Evolutionary conservation across 768 basidiomycete genomes (phyloP).

Genomic region (Lentinula sp.): DNA sequence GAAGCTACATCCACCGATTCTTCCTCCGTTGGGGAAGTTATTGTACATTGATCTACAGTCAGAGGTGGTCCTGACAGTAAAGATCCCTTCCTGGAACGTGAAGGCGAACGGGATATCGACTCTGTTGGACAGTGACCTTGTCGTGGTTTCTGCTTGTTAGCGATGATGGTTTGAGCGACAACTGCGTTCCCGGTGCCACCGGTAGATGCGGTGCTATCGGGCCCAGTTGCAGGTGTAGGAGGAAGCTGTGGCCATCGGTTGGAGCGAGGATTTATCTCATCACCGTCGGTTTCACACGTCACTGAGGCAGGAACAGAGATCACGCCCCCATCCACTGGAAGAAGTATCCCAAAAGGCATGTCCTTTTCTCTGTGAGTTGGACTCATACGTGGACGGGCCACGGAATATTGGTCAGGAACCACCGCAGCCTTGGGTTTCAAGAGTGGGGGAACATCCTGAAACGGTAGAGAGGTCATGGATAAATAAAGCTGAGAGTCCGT

Average conservation of each 20-base stretch:
- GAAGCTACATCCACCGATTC: not conserved
- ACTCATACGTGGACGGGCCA: not conserved
- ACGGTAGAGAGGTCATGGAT: not conserved
- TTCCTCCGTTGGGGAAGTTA: not conserved
- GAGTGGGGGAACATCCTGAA: not conserved
- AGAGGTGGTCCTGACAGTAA: not conserved
- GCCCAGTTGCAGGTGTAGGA: not conserved
- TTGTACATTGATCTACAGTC: not conserved
- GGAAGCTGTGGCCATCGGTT: not conserved
- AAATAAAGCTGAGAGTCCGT: not conserved
- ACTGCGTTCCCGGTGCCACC: not conserved
- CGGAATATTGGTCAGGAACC: not conserved
- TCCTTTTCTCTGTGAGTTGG: not conserved
- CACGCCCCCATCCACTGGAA: not conserved
- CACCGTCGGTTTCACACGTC: not conserved
- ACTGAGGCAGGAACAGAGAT: not conserved
- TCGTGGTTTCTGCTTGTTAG: not conserved
- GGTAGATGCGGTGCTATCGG: not conserved
- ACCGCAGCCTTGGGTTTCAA: not conserved
- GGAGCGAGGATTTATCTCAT: not conserved
- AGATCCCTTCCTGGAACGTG: not conserved
- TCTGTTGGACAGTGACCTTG: no score
- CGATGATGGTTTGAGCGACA: not conserved
- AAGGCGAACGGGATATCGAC: not conserved
- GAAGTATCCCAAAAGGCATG: not conserved